These are phyloP conservation scores for Penstemon newberryi DNA, from an alignment of 257 asterid genomes.

Conservation along the genomic window DNA sequence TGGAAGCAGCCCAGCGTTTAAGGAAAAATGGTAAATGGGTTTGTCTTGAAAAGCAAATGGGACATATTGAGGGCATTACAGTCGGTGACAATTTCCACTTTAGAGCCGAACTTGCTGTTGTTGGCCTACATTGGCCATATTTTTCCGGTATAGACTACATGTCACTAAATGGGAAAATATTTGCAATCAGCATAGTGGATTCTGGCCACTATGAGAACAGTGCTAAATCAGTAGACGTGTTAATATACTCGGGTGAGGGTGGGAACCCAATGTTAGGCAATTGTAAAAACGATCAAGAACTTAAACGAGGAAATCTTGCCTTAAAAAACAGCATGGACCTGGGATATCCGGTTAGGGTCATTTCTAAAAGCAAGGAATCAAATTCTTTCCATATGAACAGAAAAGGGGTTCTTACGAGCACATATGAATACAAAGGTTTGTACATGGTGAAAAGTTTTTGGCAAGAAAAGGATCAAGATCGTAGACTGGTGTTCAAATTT, in stretches of 20 bases:
- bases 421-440: slow-evolving; percentile 58
- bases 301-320: slow-evolving; percentile 41
- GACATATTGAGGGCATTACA: slow-evolving; percentile 38
- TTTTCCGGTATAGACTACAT: slow-evolving; percentile 34
- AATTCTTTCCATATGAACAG: background rate
- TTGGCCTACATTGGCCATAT: slow-evolving; percentile 37
- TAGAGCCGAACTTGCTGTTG: slow-evolving; percentile 37
- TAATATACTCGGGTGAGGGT: slow-evolving; percentile 48
- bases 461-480: slow-evolving; percentile 31
- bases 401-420: slow-evolving; percentile 8
- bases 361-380: slow-evolving; percentile 5
- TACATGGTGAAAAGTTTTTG: slow-evolving; percentile 33
- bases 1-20: slow-evolving; percentile 29
- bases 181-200: slow-evolving; percentile 41
- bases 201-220: slow-evolving; percentile 40
- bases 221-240: slow-evolving; percentile 22
- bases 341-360: slow-evolving; percentile 41
- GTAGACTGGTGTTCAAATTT: slow-evolving; percentile 41
- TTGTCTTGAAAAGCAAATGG: slow-evolving; percentile 26
- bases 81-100: slow-evolving; percentile 37
- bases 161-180: background rate
- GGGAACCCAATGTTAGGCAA: slow-evolving; percentile 19
- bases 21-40: slow-evolving; percentile 28
- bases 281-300: slow-evolving; percentile 37
- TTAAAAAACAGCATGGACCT: slow-evolving; percentile 35